Evolutionary conservation across 163 green algal genomes (phyloP), one percentile per base, ranked within the genome.

Genomic region (Coccomyxa subellipsoidea): DNA sequence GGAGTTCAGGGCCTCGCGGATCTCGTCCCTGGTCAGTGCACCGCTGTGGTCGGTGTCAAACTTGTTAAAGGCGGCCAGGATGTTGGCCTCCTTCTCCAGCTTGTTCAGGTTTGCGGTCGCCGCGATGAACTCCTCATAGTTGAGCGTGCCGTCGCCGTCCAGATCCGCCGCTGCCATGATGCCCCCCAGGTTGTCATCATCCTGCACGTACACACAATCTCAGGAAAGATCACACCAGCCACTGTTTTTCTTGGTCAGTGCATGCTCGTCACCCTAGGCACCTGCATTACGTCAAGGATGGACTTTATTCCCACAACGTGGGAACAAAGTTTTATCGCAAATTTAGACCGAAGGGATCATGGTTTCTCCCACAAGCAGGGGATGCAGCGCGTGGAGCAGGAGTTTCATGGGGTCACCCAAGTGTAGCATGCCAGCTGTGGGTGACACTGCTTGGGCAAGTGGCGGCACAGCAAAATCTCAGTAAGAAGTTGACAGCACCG

Each of bases 81-180:
- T 91, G 71, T 90, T 87, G 36, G 39, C 40, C 12, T 88, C 83
- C 32, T 92, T 92, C 77, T 96, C 89, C 79, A 97, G 90, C 87
- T 95, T 94, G 81, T 80, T 91, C 37, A 95, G 80, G 86, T 96
- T 91, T 86, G 97, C 93, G 31, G 95, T 98, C 38, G 94, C 93
- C 0, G 94, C 94, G 27, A 98, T 88, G 87, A 98, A 98, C 90
- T 98, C 95, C 82, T 97, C 92, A 85, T 97, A 98, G 84, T 98
- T 94, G 37, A 98, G 95, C 15, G 90, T 85, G 31, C 95, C 81
- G 69, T 95, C 92, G 39, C 90, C 86, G 81, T 98, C 90, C 53
- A 97, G 87, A 85, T 99, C 91, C 76, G 95, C 91, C 37, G 92
- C 88, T 15, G 84, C 81, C 89, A 96, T 93, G 29, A 98, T 80